These are phyloP conservation scores for Takakia lepidozioides DNA, from an alignment of 225 moss, liverwort and hornwort species.

Conservation along the genomic window DNA sequence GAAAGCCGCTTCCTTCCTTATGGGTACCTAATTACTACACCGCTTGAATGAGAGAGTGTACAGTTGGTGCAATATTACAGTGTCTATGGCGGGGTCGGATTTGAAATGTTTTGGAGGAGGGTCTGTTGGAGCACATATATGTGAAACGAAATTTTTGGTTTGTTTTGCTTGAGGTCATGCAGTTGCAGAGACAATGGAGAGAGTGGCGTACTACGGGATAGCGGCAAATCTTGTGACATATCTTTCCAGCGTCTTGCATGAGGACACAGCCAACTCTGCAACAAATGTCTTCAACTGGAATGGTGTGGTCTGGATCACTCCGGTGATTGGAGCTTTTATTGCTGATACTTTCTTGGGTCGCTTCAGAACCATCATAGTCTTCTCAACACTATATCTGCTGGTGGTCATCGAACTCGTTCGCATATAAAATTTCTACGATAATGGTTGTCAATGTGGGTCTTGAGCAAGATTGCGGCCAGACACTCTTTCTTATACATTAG, in stretches of 20 bases:
- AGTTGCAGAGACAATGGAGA: slow-evolving; percentile 6
- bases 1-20: slow-evolving; percentile 9
- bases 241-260: slow-evolving; percentile 4
- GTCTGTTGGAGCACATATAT: not conserved
- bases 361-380: slow-evolving; percentile 3
- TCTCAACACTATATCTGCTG: slow-evolving; percentile 3
- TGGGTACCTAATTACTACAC: not conserved
- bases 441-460: no score
- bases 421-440: no score
- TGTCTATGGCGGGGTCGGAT: not conserved
- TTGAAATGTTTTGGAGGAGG: not conserved
- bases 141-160: not conserved
- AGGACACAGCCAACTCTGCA: not conserved
- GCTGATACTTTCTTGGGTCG: slow-evolving; percentile 9
- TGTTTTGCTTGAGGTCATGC: no score
- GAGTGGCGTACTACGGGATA: slow-evolving; percentile 8
- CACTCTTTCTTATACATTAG: no score
- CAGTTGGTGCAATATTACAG: not conserved
- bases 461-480: no score
- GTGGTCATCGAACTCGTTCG: no score
- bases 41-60: not conserved
- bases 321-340: slow-evolving; percentile 9
- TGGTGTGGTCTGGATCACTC: slow-evolving; percentile 2
- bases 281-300: slow-evolving; percentile 12
- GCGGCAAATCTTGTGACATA: slow-evolving; percentile 6